phyloP scores from a whole-genome alignment of 2,329 filamentous ascomycete genomes.

The Aspergillus sojae region DNA sequence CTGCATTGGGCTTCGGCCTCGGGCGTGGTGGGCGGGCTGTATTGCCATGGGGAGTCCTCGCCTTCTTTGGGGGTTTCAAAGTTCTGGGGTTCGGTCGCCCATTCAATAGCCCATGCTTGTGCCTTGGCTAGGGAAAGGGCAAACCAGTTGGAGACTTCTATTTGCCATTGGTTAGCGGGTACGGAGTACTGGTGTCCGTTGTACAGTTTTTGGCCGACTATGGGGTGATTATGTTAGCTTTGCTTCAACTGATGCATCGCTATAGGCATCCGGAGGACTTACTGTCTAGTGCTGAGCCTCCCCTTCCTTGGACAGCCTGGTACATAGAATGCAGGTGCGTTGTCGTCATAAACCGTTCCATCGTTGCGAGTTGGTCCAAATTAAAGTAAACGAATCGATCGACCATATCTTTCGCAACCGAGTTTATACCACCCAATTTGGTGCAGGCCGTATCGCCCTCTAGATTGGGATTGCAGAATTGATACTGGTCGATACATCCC shows the following conservation, averaged over 20 bases:
- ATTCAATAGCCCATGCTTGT: slow-evolving; percentile 28
- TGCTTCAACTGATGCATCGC: neutral
- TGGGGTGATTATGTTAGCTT: neutral
- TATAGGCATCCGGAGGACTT: neutral
- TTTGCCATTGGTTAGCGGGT: slow-evolving; percentile 39
- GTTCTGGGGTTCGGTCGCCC: slow-evolving; percentile 17
- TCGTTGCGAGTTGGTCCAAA: neutral
- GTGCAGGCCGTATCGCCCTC: slow-evolving; percentile 21
- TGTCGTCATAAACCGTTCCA: neutral
- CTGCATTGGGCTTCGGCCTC: neutral
- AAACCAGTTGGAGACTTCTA: slow-evolving; percentile 36
- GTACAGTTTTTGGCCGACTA: neutral
- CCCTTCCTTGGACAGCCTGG: neutral
- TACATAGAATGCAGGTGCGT: slow-evolving; percentile 6
- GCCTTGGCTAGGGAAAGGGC: slow-evolving; percentile 31
- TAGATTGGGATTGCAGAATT: slow-evolving; percentile 36
- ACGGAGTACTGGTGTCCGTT: slow-evolving; percentile 11
- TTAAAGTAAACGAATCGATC: neutral
- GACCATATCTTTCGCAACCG: neutral
- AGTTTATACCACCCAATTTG: neutral
- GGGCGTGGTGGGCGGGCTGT: neutral
- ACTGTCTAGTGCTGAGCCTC: neutral
- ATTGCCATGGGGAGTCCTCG: neutral
- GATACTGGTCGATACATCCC: slow-evolving; percentile 38
- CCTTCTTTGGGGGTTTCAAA: neutral